Base-by-base conservation (phyloP, 1,284 basidiomycete species). In the Ustilago xerochloae region DNA sequence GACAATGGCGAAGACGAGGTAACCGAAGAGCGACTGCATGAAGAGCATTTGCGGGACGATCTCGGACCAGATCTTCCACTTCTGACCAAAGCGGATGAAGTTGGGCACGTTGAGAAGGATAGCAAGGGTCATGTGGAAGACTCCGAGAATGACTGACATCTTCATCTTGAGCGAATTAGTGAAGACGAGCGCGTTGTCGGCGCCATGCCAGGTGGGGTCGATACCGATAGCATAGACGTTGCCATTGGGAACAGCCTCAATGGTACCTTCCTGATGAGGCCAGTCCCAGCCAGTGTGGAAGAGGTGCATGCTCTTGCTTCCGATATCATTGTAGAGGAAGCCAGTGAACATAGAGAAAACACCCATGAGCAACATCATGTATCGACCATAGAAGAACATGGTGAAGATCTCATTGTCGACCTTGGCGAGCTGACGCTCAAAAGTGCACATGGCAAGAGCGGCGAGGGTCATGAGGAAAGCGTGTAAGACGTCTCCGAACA, bases 101-200 rank as follows among this genome's bases (percentile, higher is more conserved):
- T 99, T 99, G 48, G 94, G 94, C 7, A 98, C 87, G 88, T 98
- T 94, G 56, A 99, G 88, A 85, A 93, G 97, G 78, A 98, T 89
- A 28, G 96, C 94, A 84, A 99, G 98, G 12, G 96, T 93, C 96
- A 99, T 99, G 85, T 99, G 97, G 76, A 93, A 92, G 75, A 99
- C 96, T 86, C 97, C 97, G 63, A 99, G 87, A 57, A 99, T 90
- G 83, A 99, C 92, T 16, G 94, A 93, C 94, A 99, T 95, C 88
- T 99, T 99, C 97, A 99, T 99, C 90, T 99, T 99, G 88, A 97
- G 95, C 59, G 95, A 98, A 86, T 99, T 99, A 71, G 92, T 93
- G 85, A 99, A 99, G 59, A 98, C 91, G 63, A 99, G 88, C 1
- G 88, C 88, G 84, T 99, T 99, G 78, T 94, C 93, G 9, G 95